These are phyloP conservation scores for Helianthus tuberosus DNA, from an alignment of 129 eudicot species.

Conservation along the genomic window DNA sequence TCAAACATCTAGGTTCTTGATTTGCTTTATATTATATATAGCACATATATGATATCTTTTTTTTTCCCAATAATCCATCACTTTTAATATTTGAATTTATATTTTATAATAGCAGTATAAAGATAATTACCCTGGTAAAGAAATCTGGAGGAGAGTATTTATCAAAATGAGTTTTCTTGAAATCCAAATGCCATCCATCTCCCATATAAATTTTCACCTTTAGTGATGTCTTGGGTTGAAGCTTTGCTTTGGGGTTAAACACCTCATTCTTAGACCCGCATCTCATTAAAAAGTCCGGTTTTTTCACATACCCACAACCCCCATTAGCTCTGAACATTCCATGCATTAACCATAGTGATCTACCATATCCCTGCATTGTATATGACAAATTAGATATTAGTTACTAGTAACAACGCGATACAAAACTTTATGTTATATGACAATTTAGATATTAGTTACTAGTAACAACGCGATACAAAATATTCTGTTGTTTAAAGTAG, in stretches of 20 bases:
- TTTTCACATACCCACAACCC: slow-evolving; percentile 77
- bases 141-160: slow-evolving; percentile 79
- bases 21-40: too few relatives aligned
- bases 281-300: slow-evolving; percentile 47
- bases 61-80: too few relatives aligned
- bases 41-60: too few relatives aligned
- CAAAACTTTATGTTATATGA: background rate
- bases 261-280: slow-evolving; percentile 34
- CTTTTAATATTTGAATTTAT: too few relatives aligned
- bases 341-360: slow-evolving; percentile 59
- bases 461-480: background rate
- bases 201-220: slow-evolving; percentile 80
- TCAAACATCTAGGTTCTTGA: slow-evolving; percentile 9
- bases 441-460: background rate
- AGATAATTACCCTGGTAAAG: slow-evolving; percentile 63
- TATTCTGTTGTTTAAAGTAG: background rate
- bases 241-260: slow-evolving; percentile 43
- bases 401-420: background rate
- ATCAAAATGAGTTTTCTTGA: slow-evolving; percentile 39
- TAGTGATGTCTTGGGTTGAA: slow-evolving; percentile 44
- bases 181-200: slow-evolving; percentile 81
- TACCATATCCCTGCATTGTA: slow-evolving; percentile 52
- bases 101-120: background rate
- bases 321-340: slow-evolving; percentile 89
- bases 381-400: background rate